Base-by-base conservation (phyloP, 2,329 filamentous ascomycete species). In the Diaporthe sp. region DNA sequence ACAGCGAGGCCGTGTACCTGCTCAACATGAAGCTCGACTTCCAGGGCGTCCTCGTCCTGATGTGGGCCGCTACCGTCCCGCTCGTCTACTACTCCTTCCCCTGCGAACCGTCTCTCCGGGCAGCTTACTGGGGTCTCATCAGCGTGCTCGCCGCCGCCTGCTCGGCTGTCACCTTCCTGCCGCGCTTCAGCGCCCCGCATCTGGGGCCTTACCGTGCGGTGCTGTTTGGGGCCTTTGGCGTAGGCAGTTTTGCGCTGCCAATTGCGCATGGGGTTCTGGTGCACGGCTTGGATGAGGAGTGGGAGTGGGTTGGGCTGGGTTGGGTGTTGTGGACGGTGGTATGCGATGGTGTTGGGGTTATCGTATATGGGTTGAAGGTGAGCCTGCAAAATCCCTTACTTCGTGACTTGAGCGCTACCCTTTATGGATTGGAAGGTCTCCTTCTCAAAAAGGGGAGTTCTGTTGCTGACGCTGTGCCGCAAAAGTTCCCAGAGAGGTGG, bases 21-120 rank as follows among this genome's bases (percentile, higher is more conserved):
- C 85, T 89, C 75, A 90, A 89, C 8, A 89, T 91, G 76, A 88
- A 90, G 78, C 82, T 92, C 39, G 91, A 93, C 79, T 91, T 92
- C 77, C 86, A 91, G 58, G 90, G 91, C 10, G 90, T 93, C 58
- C 86, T 93, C 3, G 83, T 89, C 9, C 81, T 93, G 75, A 92
- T 92, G 82, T 93, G 90, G 89, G 88, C 89, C 5, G 88, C 88
- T 75, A 91, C 89, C 62, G 84, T 92, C 9, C 90, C 91, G 6
- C 87, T 89, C 1, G 83, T 92, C n/a, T 89, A 89, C 79, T 90
- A 90, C 79, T 86, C 84, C 4, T 90, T 91, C 77, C 84, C 84
- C 31, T 85, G 85, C 74, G 79, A 84, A 9, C 72, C 79, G 1
- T 49, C 73, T 15, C 77, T 84, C 25, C 84, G 82, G 68, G 77